These are phyloP conservation scores for Monilinia polystroma DNA, from an alignment of 2,329 filamentous ascomycete genomes.

Conservation along the genomic window DNA sequence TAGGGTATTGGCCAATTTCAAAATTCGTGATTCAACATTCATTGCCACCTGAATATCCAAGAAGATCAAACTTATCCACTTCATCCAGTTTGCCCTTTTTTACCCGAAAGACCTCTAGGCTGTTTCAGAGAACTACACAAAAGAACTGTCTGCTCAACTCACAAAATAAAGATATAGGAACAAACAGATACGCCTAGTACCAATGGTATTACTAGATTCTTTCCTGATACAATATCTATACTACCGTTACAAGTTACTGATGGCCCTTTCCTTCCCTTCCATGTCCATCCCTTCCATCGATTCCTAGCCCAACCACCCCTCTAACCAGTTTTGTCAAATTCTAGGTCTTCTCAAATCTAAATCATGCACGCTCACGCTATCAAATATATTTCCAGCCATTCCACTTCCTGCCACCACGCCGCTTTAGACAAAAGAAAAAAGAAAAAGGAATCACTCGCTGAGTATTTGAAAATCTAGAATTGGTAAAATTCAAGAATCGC, in stretches of 20 bases:
- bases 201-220: neutral
- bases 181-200: neutral
- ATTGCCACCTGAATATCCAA: neutral
- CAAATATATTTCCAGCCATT: neutral
- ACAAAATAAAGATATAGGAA: neutral
- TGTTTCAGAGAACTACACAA: neutral
- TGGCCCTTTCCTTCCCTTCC: neutral
- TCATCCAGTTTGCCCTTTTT: neutral
- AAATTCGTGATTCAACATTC: too few species aligned
- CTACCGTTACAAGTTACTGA: neutral
- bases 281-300: neutral
- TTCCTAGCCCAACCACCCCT: neutral
- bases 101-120: neutral
- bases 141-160: neutral
- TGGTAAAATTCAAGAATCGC: slow-evolving; percentile 3
- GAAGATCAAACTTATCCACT: neutral
- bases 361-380: slow-evolving; percentile 8
- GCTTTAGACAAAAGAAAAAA: neutral
- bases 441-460: neutral
- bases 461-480: neutral
- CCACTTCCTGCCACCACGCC: neutral
- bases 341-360: slow-evolving; percentile 7
- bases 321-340: neutral
- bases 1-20: too few species aligned
- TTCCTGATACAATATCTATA: neutral